These are phyloP conservation scores for Backusella westeae DNA, from an alignment of 192 early-diverging fungal genomes.

Conservation along the genomic window DNA sequence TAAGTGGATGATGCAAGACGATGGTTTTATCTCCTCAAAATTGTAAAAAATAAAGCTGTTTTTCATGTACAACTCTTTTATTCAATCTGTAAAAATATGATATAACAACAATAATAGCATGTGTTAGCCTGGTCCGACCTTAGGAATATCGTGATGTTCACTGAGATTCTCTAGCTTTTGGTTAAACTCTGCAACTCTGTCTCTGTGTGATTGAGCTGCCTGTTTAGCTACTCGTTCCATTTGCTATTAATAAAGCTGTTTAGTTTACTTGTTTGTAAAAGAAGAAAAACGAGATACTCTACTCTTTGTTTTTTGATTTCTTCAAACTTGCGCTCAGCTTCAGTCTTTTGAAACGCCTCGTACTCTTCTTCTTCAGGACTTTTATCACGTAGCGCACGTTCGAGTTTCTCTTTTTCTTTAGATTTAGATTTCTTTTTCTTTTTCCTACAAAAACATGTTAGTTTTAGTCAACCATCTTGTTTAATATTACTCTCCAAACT, in stretches of 20 bases:
- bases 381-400: conserved; percentile 28
- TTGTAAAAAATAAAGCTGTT: background rate
- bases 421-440: conserved; percentile 58
- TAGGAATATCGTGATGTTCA: conserved; percentile 84
- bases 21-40: background rate
- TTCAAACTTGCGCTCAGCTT: conserved; percentile 71
- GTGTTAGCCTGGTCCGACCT: conserved; percentile 76
- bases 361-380: conserved; percentile 29
- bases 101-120: background rate
- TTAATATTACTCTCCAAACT: conserved; percentile 7
- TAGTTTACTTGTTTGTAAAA: background rate
- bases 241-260: conserved; percentile 42
- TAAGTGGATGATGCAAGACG: conserved; percentile 22
- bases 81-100: background rate
- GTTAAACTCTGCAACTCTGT: conserved; percentile 76
- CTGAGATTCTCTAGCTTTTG: conserved; percentile 67
- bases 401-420: conserved; percentile 44
- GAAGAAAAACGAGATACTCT: conserved; percentile 15
- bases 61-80: background rate
- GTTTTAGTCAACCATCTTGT: background rate
- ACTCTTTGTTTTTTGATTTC: conserved; percentile 64
- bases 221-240: conserved; percentile 64
- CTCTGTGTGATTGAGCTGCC: conserved; percentile 71
- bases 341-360: conserved; percentile 53
- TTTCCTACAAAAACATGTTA: conserved; percentile 34